Conservation (phyloP, 768 basidiomycete genomes). For the Amyloporia xantha region DNA sequence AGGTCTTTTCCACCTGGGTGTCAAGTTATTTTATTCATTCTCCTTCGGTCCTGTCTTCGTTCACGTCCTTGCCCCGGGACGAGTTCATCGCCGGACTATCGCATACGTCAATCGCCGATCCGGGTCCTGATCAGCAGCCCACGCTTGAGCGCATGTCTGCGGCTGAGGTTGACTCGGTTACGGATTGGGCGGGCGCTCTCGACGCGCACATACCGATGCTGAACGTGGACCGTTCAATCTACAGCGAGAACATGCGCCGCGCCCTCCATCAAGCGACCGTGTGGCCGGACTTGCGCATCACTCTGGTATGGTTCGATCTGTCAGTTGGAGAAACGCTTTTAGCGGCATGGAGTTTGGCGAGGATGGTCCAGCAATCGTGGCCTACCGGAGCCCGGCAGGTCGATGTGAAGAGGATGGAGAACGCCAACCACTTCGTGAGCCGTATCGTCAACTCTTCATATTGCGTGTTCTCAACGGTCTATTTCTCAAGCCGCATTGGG, state of each 20-base stretch:
- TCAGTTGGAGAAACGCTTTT: background rate
- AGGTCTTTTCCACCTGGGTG: background rate
- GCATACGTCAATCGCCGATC: slow-evolving; percentile 2
- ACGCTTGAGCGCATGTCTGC: background rate
- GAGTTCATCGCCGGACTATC: background rate
- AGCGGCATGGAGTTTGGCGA: background rate
- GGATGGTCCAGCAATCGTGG: slow-evolving; percentile 5
- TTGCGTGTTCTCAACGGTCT: background rate
- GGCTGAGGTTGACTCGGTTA: background rate
- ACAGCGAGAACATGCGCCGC: slow-evolving; percentile 5
- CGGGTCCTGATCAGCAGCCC: background rate
- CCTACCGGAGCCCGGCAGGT: background rate
- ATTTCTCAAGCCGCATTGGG: background rate
- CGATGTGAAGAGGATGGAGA: background rate
- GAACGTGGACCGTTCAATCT: no score
- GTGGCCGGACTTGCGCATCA: slow-evolving; percentile 1
- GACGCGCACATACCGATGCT: no score
- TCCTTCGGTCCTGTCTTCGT: no score
- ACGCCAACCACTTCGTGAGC: slow-evolving; percentile 1
- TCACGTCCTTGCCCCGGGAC: no score
- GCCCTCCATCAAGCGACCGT: background rate
- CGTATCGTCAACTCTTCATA: background rate
- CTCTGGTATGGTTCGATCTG: slow-evolving; percentile 7
- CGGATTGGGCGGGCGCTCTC: slow-evolving; percentile 5
- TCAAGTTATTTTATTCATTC: background rate